Evolutionary conservation across 345 rosid genomes (phyloP).

Genomic region (Conringia planisiliqua): DNA sequence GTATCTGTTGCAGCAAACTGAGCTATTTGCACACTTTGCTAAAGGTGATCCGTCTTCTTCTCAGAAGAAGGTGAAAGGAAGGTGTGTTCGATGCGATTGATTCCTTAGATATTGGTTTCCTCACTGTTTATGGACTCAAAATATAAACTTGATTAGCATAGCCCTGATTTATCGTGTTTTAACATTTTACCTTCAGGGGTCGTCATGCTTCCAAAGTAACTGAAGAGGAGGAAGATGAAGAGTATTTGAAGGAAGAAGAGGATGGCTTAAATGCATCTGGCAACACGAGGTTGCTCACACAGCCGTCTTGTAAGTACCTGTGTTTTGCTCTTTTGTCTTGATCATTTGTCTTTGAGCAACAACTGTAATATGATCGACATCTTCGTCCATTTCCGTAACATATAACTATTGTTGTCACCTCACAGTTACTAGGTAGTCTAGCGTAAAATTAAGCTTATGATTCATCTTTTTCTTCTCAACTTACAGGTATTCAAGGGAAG

Average conservation of each 20-base stretch:
- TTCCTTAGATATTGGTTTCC: neutral
- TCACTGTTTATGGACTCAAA: neutral
- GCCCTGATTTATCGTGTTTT: neutral
- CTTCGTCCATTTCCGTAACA: neutral
- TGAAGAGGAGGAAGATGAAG: slow-evolving; percentile 99
- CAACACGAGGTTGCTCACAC: slow-evolving; percentile 83
- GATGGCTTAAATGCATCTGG: slow-evolving; percentile 75
- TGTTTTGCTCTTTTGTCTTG: neutral
- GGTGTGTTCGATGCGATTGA: slow-evolving; percentile 40
- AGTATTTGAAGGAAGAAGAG: slow-evolving; percentile 92
- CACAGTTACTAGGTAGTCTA: neutral
- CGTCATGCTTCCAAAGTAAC: slow-evolving; percentile 97
- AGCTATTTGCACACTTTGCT: slow-evolving; percentile 96
- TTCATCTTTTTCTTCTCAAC: neutral
- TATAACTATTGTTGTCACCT: neutral
- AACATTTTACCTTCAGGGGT: slow-evolving; percentile 50
- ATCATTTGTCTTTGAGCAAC: neutral
- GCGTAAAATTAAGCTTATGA: neutral
- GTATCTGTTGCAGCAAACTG: slow-evolving; percentile 93
- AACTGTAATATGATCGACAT: neutral
- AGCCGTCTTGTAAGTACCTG: slow-evolving; percentile 78
- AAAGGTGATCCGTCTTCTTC: slow-evolving; percentile 75
- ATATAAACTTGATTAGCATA: neutral
- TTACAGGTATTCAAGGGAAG: slow-evolving; percentile 89
- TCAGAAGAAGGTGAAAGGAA: slow-evolving; percentile 78